phyloP scores from a whole-genome alignment of 208 protist genomes.

The Phytomonas sp. region DNA sequence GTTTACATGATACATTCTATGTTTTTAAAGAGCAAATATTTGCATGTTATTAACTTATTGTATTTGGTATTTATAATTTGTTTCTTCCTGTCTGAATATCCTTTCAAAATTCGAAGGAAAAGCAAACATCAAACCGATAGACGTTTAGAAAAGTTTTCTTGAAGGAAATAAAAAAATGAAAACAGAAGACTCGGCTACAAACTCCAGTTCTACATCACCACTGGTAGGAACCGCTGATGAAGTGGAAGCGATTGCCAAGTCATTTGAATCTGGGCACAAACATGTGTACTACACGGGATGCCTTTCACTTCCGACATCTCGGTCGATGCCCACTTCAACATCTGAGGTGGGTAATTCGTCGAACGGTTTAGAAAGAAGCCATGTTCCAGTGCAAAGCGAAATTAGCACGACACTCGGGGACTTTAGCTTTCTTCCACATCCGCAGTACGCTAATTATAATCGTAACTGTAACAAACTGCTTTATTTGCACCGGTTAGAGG shows the following conservation, averaged over 20 bases:
- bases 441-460: constrained; percentile 31
- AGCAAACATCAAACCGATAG: neutral
- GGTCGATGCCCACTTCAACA: neutral
- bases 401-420: constrained; percentile 17
- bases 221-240: neutral
- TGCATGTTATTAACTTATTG: neutral
- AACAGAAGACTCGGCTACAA: neutral
- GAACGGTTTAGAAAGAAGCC: neutral
- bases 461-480: constrained; percentile 44
- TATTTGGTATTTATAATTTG: neutral
- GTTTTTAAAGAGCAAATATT: neutral
- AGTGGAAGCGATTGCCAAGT: constrained; percentile 2
- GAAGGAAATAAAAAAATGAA: neutral
- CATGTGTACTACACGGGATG: constrained; percentile 12
- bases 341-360: neutral
- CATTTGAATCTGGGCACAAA: constrained; percentile 2
- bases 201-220: neutral
- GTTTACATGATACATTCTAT: neutral
- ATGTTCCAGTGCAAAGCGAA: neutral
- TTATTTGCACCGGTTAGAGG: constrained; percentile 32
- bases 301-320: neutral
- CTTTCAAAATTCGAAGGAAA: neutral
- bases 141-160: neutral
- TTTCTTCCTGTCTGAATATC: neutral
- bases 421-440: constrained; percentile 58